A percentile compares a stretch with the other conserved stretches of the same genome.
Evolutionary conservation across 2,329 filamentous ascomycete species (phyloP).

Genomic region (Biscogniauxia marginata): DNA sequence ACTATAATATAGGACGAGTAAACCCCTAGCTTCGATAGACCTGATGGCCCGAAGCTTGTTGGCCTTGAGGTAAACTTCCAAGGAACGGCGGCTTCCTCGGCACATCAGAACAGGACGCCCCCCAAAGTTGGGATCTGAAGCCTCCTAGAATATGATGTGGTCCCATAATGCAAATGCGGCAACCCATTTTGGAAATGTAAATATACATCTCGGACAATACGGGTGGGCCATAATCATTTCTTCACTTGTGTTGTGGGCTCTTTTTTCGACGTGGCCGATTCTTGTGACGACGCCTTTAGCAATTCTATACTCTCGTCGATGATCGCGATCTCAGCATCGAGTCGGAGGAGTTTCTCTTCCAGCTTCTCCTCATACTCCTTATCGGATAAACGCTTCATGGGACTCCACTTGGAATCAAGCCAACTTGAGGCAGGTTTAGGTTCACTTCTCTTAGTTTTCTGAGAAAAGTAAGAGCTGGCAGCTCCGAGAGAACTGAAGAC

Average conservation of each 20-base stretch:
- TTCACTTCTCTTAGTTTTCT: constrained; percentile 14
- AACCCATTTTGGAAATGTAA: neutral
- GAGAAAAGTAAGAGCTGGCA: constrained; percentile 32
- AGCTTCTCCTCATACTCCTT: constrained; percentile 70
- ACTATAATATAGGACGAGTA: no score
- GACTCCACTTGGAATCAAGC: constrained; percentile 68
- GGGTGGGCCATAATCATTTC: constrained; percentile 1
- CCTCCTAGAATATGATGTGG: no score
- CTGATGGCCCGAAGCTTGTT: no score
- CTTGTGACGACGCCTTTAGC: constrained; percentile 26
- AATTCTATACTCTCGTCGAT: constrained; percentile 71
- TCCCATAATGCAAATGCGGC: no score
- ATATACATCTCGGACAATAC: neutral
- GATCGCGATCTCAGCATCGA: constrained; percentile 75
- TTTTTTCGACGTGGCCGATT: constrained; percentile 3
- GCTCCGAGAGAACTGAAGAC: constrained; percentile 46
- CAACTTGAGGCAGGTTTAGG: constrained; percentile 27
- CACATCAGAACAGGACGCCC: no score
- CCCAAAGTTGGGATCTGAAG: no score
- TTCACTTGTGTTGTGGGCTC: constrained; percentile 3
- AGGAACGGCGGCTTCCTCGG: no score
- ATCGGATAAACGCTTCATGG: constrained; percentile 66
- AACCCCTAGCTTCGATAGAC: no score
- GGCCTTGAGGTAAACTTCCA: no score
- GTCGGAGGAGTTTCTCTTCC: constrained; percentile 65